Evolutionary conservation across 2,329 filamentous ascomycete species (phyloP).

Genomic region (Hirsutella minnesotensis): DNA sequence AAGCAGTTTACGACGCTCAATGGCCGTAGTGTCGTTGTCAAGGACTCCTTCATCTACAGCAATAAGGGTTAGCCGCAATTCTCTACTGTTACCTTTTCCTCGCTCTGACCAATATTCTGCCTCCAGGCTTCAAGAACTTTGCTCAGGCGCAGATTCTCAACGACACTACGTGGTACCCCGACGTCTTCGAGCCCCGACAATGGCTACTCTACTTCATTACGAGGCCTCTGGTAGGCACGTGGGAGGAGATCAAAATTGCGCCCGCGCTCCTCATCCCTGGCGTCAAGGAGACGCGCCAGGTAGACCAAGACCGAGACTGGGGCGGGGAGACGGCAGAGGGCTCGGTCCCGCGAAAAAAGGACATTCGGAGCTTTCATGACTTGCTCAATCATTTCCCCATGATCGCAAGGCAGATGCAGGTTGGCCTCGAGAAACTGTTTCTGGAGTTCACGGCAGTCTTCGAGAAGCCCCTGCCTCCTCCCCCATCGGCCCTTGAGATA

Average conservation of each 20-base stretch:
- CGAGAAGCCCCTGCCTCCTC: slow-evolving; percentile 71
- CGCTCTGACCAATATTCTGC: neutral
- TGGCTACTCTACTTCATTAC: slow-evolving; percentile 98
- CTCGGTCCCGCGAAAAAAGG: slow-evolving; percentile 56
- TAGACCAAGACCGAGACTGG: slow-evolving; percentile 21
- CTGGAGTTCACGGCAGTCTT: slow-evolving; percentile 79
- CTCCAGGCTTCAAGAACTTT: slow-evolving; percentile 73
- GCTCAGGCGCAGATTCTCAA: slow-evolving; percentile 79
- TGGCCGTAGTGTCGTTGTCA: slow-evolving; percentile 84
- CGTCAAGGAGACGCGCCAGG: slow-evolving; percentile 24
- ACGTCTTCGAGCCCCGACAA: slow-evolving; percentile 78
- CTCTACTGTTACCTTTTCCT: neutral
- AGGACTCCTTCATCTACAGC: slow-evolving; percentile 84
- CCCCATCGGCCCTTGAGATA: slow-evolving; percentile 49
- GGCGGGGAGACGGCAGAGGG: slow-evolving; percentile 28
- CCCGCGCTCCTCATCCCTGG: slow-evolving; percentile 48
- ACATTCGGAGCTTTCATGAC: slow-evolving; percentile 83
- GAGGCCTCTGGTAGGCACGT: slow-evolving; percentile 70
- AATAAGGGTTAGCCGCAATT: slow-evolving; percentile 62
- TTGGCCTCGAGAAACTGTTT: slow-evolving; percentile 79
- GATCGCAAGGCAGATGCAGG: slow-evolving; percentile 93
- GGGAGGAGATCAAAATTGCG: slow-evolving; percentile 62
- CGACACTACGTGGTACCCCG: slow-evolving; percentile 80
- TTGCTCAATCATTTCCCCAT: slow-evolving; percentile 85
- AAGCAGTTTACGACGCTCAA: slow-evolving; percentile 91